phyloP scores from a whole-genome alignment of 805 yeast genomes.

The Candida xiaguanensis region DNA sequence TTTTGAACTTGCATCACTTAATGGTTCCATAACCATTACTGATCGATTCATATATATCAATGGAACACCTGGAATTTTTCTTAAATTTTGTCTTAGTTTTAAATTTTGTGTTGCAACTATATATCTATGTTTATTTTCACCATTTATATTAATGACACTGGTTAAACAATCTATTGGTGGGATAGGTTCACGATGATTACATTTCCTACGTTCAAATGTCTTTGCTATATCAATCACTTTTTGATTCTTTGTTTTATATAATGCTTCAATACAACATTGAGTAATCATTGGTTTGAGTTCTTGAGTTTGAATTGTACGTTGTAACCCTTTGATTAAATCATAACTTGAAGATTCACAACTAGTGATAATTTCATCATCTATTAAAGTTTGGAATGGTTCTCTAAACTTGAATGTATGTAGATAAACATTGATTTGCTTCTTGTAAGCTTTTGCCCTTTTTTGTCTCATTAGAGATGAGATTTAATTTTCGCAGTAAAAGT shows the following conservation, averaged over 20 bases:
- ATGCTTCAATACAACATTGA: slow-evolving; percentile 88
- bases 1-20: slow-evolving; percentile 61
- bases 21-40: slow-evolving; percentile 95
- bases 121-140: slow-evolving; percentile 85
- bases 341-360: slow-evolving; percentile 64
- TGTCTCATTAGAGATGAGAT: slow-evolving; percentile 66
- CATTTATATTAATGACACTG: slow-evolving; percentile 65
- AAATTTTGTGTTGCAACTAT: slow-evolving; percentile 82
- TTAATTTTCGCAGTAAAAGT: background rate
- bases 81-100: slow-evolving; percentile 60
- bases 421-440: slow-evolving; percentile 86
- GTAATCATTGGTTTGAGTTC: slow-evolving; percentile 89
- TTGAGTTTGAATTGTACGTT: slow-evolving; percentile 70
- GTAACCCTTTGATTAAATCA: slow-evolving; percentile 77
- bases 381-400: slow-evolving; percentile 86
- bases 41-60: slow-evolving; percentile 81
- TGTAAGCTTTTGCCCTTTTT: slow-evolving; percentile 90
- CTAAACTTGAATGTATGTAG: slow-evolving; percentile 86
- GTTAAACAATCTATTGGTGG: slow-evolving; percentile 74
- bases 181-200: slow-evolving; percentile 71
- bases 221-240: slow-evolving; percentile 80
- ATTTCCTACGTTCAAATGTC: slow-evolving; percentile 83
- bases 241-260: slow-evolving; percentile 70
- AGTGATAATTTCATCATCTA: slow-evolving; percentile 75
- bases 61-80: slow-evolving; percentile 87